Conservation (phyloP, 805 yeast genomes). For the Yarrowia sp. region DNA sequence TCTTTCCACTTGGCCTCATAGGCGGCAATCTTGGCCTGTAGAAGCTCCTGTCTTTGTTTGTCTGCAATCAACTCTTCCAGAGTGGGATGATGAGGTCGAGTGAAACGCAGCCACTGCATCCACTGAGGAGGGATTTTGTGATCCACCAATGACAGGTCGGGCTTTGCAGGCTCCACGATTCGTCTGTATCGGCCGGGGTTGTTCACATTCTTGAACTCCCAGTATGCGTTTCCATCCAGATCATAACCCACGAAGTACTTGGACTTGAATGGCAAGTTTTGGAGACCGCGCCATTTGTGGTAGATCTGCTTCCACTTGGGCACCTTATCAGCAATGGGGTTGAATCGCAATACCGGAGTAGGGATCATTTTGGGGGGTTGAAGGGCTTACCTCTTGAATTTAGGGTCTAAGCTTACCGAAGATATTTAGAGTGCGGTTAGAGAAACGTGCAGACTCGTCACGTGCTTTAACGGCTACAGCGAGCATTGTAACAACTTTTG, state of each 20-base stretch:
- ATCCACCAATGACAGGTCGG: constrained; percentile 51
- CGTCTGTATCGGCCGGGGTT: constrained; percentile 54
- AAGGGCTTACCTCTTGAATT: not conserved
- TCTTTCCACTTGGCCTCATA: constrained; percentile 41
- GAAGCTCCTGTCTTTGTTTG: constrained; percentile 50
- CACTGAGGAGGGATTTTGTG: constrained; percentile 57
- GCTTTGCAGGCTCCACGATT: constrained; percentile 54
- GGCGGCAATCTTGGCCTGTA: constrained; percentile 50
- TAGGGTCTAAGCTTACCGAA: not conserved
- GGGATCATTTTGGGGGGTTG: not conserved
- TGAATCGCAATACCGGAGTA: constrained; percentile 13
- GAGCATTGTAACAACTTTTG: too few species aligned
- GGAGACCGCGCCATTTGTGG: constrained; percentile 34
- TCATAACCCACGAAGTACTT: constrained; percentile 70
- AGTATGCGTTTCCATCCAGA: constrained; percentile 77
- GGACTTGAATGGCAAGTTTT: constrained; percentile 64
- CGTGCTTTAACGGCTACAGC: not conserved
- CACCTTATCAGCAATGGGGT: constrained; percentile 23
- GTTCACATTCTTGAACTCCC: constrained; percentile 68
- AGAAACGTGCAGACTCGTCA: not conserved
- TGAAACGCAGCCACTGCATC: constrained; percentile 75
- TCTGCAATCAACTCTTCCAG: constrained; percentile 60
- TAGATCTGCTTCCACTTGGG: constrained; percentile 20
- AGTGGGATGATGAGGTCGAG: constrained; percentile 58
- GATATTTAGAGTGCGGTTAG: not conserved